Base-by-base conservation (phyloP, 2,329 filamentous ascomycete species). In the Botrytis fabae region DNA sequence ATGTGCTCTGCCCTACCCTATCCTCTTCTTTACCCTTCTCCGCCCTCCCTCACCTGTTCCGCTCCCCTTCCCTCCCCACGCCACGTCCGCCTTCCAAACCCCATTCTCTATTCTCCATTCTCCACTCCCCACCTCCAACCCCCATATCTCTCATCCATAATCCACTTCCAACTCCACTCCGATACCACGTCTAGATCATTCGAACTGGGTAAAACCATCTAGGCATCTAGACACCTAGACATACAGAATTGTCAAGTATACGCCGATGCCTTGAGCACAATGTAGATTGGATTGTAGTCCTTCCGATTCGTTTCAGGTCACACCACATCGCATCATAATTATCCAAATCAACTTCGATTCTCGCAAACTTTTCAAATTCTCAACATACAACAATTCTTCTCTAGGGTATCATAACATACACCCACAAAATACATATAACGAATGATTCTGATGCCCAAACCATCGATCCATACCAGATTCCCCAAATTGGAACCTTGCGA, bases 401-500 rank as follows among this genome's bases (percentile, higher is more conserved):
- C 42, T 46, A 40, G 70, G 70, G 70, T 72, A 72, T 72, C 70
- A 72, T 72, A 59, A 66, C n/a, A 71, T 51, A 72, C 48, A 72
- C 70, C 62, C 62, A 68, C 60, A 72, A 68, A 68, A 44, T 65
- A n/a, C 61, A 32, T 25, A 32, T 42, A 69, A 38, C 16, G 65
- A 69, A 57, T 44, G 65, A 57, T 42, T 48, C 48, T 57, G 25
- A 42, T 69, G 48, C 51, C 65, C 25, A 66, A 40, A 22, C 48
- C 60, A 57, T 57, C 61, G 46, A 54, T 71, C 61, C 61, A 66
- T 71, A 25, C 44, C 38, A 71, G 65, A 69, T 63, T 46, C 40
- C 68, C 59, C 42, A 28, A 28, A 48, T 48, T n/a, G 42, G 46
- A 70, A 64, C 22, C 60, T 42, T 28, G 28, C 28, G 5, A 28